Evolutionary conservation across 331 rosid genomes (phyloP), one percentile per base, ranked within the genome.

Genomic region (Cydonia oblonga): DNA sequence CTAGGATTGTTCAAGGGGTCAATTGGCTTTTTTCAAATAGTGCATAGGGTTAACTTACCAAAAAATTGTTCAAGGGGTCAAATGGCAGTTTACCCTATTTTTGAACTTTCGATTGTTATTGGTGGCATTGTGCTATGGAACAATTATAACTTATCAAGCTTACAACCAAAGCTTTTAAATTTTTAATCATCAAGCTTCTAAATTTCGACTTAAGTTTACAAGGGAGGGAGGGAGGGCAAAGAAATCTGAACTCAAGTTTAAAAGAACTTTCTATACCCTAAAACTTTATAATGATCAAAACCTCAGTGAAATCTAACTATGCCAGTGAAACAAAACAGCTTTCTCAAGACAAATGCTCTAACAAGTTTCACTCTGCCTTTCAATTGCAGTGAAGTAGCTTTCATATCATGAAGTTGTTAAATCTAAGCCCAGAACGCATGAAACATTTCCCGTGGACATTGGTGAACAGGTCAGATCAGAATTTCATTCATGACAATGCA

Each of bases 231-330:
- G n/a, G 5, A 18, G 23, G 5, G 24, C 5, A 15, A 57, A 15
- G 4, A 16, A 40, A 18, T 32, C 16, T 18, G 58, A 58, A 11
- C 58, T 16, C 28, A 24, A 15, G 19, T 25, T 30, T 15, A 24
- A 70, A 25, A 8, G 35, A 56, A 15, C 33, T 35, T 57, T 23
- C 44, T 63, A 28, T 23, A 57, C 66, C 5, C 8, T 46, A 24
- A 29, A 79, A 33, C 52, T 16, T 13, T 69, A 5, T 66, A 33
- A 81, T 68, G 32, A 70, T 67, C 44, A 77, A 80, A 84, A 80
- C 64, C 65, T 59, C 81, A 8, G 63, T 56, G 58, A 69, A 64
- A 68, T 67, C 64, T 51, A 18, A 59, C 32, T 5, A 16, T 0
- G 30, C 28, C 7, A 54, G 49, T 53, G 71, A 61, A 64, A 66